Percentiles rank a stretch among this genome's conserved stretches.
phyloP scores from a whole-genome alignment of 2,329 filamentous ascomycete species.

The Diaporthe citri region DNA sequence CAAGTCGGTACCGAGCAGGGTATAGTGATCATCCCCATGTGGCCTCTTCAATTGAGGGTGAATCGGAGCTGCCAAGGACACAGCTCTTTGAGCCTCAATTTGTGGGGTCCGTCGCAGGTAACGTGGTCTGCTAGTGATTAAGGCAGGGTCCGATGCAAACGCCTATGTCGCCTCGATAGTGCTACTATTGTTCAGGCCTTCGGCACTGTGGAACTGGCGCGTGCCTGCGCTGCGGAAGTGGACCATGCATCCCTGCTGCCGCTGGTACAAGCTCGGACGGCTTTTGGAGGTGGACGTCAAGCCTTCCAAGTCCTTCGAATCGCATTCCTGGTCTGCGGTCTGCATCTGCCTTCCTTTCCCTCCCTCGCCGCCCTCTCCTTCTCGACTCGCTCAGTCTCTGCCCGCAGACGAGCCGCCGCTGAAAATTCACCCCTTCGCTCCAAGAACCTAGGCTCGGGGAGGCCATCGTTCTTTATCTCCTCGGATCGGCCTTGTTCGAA shows the following conservation, averaged over 20 bases:
- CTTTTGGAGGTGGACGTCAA: slow-evolving; percentile 31
- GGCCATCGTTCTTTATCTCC: slow-evolving; percentile 20
- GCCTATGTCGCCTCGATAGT: not conserved
- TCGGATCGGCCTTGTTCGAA: slow-evolving; percentile 8
- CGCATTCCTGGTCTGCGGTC: slow-evolving; percentile 38
- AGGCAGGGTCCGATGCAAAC: not conserved
- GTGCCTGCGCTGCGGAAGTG: not conserved
- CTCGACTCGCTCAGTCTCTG: not conserved
- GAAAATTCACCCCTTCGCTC: not conserved
- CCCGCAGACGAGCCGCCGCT: not conserved
- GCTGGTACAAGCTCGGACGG: slow-evolving; percentile 16
- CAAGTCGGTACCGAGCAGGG: not conserved
- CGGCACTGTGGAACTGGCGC: not conserved
- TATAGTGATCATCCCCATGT: slow-evolving; percentile 18
- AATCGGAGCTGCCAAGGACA: slow-evolving; percentile 9
- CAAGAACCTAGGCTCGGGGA: not conserved
- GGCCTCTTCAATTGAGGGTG: not conserved
- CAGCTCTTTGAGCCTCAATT: slow-evolving; percentile 21
- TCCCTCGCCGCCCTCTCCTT: not conserved
- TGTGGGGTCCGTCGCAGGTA: not conserved
- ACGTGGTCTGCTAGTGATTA: not conserved
- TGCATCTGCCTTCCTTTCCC: slow-evolving; percentile 36
- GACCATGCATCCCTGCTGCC: slow-evolving; percentile 23
- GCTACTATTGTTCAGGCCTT: not conserved
- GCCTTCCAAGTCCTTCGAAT: slow-evolving; percentile 33